Evolutionary conservation across 129 eudicot species (phyloP), one percentile per base, ranked within the genome.

Genomic region (Oenanthe sinensis): DNA sequence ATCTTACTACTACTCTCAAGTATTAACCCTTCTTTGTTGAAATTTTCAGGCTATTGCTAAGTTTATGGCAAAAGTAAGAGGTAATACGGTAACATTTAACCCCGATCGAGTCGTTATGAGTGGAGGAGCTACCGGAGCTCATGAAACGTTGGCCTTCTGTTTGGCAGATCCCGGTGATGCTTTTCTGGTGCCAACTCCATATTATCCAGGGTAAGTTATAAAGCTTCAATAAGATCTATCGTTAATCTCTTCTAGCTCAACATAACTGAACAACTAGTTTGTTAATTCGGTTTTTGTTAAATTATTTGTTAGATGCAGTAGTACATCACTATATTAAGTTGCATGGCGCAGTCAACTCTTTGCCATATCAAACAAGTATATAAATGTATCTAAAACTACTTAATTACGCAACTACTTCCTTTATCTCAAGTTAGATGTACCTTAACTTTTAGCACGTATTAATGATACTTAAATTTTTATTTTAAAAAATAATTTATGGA

Each of bases 41-140:
- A 75, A n/a, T 75, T 24, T 75, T 28, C 84, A 84, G 84, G 91
- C 87, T 19, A 52, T 89, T 46, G 89, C 91, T 42, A 87, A 86
- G 52, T 89, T 87, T 74, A 89, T 89, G 93, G 86, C 79, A 65
- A 83, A 73, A 30, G 89, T 87, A 50, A 82, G 93, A 48, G 93
- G 85, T 14, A 82, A 84, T 67, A 88, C 87, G 17, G 93, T 87
- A 5, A 81, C 39, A 62, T 89, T 89, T 46, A 80, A 89, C 39
- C 89, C 93, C 0, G 74, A 39, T 50, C 87, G 91, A 13, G 76
- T 89, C 2, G 89, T 89, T 7, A 85, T 89, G 90, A 86, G 88
- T 15, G 93, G 90, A 15, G 93, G 93, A 30, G 93, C 93, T 67
- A 89, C 93, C 42, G 90, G 88, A 55, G 90, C 93, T 82, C 88